phyloP scores from a whole-genome alignment of 306 rosid species.

The Biancaea sappan region DNA sequence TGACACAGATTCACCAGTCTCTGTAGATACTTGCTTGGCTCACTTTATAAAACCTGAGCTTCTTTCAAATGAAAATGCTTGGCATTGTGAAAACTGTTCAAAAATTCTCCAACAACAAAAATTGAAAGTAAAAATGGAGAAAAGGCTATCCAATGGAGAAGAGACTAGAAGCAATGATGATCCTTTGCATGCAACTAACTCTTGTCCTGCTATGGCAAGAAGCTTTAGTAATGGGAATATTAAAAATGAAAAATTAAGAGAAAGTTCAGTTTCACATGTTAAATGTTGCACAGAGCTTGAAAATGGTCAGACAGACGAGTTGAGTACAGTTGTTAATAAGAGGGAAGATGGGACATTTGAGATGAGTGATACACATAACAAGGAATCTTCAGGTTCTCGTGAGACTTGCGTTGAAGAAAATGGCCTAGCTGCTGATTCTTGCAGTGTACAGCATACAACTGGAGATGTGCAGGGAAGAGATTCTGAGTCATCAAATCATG shows the following conservation, averaged over 20 bases:
- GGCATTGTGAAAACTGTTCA: constrained; percentile 93
- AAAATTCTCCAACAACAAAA: constrained; percentile 53
- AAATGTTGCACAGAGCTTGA: constrained; percentile 37
- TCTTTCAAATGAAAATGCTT: constrained; percentile 85
- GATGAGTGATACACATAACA: constrained; percentile 34
- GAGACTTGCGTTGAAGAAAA: constrained; percentile 51
- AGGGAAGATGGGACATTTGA: constrained; percentile 35
- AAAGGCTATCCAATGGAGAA: constrained; percentile 48
- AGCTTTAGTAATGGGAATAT: constrained; percentile 45
- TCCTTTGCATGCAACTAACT: constrained; percentile 29
- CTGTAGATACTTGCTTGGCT: constrained; percentile 88
- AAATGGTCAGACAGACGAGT: constrained; percentile 48
- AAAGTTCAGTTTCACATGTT: constrained; percentile 38
- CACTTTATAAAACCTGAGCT: constrained; percentile 91
- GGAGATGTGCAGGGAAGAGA: constrained; percentile 27
- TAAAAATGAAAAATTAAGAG: constrained; percentile 36
- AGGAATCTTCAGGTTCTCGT: constrained; percentile 46
- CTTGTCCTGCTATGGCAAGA: constrained; percentile 39
- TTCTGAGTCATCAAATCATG: constrained; percentile 36
- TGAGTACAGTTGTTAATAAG: constrained; percentile 34
- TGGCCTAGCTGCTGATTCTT: constrained; percentile 44
- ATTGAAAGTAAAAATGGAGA: constrained; percentile 43
- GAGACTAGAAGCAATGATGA: constrained; percentile 44
- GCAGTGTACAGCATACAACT: constrained; percentile 20
- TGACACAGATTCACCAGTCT: constrained; percentile 80